Evolutionary conservation across 257 asterid species (phyloP), one percentile per base, ranked within the genome.

Genomic region (Datura wrightii): DNA sequence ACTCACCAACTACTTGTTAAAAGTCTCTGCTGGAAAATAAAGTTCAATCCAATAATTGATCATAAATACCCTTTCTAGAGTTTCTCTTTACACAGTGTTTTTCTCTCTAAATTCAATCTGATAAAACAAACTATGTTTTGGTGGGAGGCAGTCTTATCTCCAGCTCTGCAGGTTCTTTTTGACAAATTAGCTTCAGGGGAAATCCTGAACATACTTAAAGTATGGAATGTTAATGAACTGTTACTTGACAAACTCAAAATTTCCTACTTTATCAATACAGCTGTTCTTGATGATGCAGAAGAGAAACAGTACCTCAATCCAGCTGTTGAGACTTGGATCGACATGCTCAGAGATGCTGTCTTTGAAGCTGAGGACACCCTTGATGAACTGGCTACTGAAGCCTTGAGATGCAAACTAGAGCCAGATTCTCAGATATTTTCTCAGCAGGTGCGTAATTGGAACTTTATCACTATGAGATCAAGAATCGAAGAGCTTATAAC

Each of bases 261-360:
- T 78, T 88, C 91, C 79, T 90, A 90, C 66, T 85, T 90, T 85
- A 86, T 90, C 36, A 89, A 88, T 82, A 89, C 88, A 37, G 89
- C 91, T 50, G 83, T 89, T 83, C 85, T 90, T 63, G 91, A 89
- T 80, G 93, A 90, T 89, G 93, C 93, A 54, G 93, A 90, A 82
- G 90, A 86, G 84, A 90, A 88, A 86, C 93, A 90, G 36, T 88
- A 90, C 76, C 74, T 87, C 41, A 83, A 86, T 79, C 89, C 91
- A n/a, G 91, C 90, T 24, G 80, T 90, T 14, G 90, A 90, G 83
- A 83, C 89, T 3, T 89, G 93, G 93, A 79, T 90, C 6, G 90
- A 89, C 82, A 87, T 89, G 91, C 87, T 90, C 34, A 90, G 88
- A 60, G 79, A 83, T 84, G 87, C 87, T 71, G 89, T 90, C 76